Evolutionary conservation across 805 yeast species (phyloP).

Genomic region (Cyberlindnera bimundalis): DNA sequence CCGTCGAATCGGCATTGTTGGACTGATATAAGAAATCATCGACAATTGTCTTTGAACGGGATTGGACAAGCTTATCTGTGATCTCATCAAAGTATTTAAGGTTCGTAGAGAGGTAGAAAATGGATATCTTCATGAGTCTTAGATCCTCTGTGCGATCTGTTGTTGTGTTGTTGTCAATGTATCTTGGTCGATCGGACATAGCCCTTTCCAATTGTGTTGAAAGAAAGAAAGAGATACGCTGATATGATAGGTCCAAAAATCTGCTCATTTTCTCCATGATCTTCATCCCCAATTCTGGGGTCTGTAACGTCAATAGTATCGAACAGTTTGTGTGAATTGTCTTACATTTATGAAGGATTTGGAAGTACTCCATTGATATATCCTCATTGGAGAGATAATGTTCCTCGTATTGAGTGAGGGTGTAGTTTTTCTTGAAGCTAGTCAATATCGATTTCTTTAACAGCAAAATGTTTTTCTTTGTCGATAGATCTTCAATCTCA

Average conservation of each 20-base stretch:
- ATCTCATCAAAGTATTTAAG: slow-evolving; percentile 54
- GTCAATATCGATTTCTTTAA: slow-evolving; percentile 51
- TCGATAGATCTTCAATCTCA: slow-evolving; percentile 20
- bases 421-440: slow-evolving; percentile 57
- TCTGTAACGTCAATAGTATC: slow-evolving; percentile 64
- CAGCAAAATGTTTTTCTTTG: slow-evolving; percentile 19
- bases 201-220: slow-evolving; percentile 28
- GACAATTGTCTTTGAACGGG: slow-evolving; percentile 59
- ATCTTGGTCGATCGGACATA: slow-evolving; percentile 10
- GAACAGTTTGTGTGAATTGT: slow-evolving; percentile 65
- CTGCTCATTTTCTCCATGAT: slow-evolving; percentile 57
- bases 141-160: slow-evolving; percentile 14
- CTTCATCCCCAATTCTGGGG: slow-evolving; percentile 60
- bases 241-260: slow-evolving; percentile 50
- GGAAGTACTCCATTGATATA: slow-evolving; percentile 53
- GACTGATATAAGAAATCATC: slow-evolving; percentile 67
- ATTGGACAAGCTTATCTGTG: slow-evolving; percentile 58
- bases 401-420: slow-evolving; percentile 69
- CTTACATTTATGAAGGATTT: slow-evolving; percentile 57
- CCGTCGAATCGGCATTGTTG: slow-evolving; percentile 28
- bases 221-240: slow-evolving; percentile 46
- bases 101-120: slow-evolving; percentile 37
- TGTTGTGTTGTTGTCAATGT: slow-evolving; percentile 15
- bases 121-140: slow-evolving; percentile 31
- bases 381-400: slow-evolving; percentile 45